phyloP scores from a whole-genome alignment of 495 filamentous ascomycete species.

The Darksidea phi region DNA sequence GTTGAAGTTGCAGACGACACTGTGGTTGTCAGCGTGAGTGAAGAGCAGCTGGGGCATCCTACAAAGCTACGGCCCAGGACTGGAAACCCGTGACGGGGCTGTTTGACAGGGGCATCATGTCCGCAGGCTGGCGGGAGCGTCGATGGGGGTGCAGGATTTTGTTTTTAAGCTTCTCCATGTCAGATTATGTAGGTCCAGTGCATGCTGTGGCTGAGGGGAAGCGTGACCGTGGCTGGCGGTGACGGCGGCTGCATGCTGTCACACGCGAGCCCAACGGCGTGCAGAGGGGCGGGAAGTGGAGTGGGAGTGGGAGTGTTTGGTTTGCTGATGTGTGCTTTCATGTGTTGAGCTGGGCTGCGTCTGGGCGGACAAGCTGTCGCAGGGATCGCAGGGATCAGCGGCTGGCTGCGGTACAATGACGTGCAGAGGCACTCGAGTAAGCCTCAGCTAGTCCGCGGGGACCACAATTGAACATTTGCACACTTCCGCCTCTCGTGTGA shows the following conservation, averaged over 20 bases:
- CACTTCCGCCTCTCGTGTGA: too few relatives aligned
- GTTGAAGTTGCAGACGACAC: slow-evolving; percentile 42
- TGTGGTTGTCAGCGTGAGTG: slow-evolving; percentile 10
- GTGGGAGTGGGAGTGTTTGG: not conserved
- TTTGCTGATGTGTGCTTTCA: not conserved
- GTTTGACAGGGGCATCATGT: not conserved
- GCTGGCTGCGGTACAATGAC: not conserved
- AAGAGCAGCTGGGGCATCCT: slow-evolving; percentile 2
- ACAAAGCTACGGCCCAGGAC: slow-evolving; percentile 40
- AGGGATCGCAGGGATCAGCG: not conserved
- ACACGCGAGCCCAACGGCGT: not conserved
- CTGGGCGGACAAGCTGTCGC: not conserved
- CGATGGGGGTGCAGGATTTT: slow-evolving; percentile 24
- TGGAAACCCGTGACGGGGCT: slow-evolving; percentile 15
- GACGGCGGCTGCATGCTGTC: not conserved
- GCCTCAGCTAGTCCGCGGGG: too few relatives aligned
- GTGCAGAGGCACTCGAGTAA: not conserved
- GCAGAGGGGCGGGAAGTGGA: not conserved
- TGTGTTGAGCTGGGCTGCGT: not conserved
- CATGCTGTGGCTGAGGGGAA: slow-evolving; percentile 1
- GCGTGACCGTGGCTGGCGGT: not conserved
- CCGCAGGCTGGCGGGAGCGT: not conserved
- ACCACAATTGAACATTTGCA: too few relatives aligned
- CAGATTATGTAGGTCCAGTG: not conserved
- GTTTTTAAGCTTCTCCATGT: slow-evolving; percentile 37